Conservation (phyloP, 1,139 yeast species). For the Blastobotrys ciferrii region DNA sequence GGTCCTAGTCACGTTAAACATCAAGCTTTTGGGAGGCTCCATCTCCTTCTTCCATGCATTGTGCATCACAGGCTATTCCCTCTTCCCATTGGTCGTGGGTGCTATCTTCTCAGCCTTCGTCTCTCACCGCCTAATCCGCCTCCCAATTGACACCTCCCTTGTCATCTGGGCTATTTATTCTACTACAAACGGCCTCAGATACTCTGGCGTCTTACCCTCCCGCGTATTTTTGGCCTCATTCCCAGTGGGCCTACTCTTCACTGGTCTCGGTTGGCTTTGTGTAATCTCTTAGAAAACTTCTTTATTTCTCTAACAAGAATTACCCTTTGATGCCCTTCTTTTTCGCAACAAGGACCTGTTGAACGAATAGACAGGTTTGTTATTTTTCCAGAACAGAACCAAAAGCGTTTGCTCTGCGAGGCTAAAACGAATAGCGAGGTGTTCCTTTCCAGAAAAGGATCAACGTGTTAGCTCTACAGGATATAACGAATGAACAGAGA, state of each 20-base stretch:
- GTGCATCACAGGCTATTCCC: constrained; percentile 76
- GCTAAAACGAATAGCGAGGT: too few relatives aligned
- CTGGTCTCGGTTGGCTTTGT: constrained; percentile 73
- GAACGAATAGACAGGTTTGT: too few relatives aligned
- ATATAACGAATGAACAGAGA: too few relatives aligned
- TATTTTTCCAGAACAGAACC: too few relatives aligned
- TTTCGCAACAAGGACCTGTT: too few relatives aligned
- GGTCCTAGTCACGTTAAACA: constrained; percentile 57
- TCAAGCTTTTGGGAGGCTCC: constrained; percentile 72
- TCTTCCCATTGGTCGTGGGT: constrained; percentile 73
- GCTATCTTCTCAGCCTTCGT: constrained; percentile 59
- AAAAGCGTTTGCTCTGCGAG: too few relatives aligned
- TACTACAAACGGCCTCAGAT: constrained; percentile 60
- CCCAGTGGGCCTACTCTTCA: constrained; percentile 75
- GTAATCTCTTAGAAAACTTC: constrained; percentile 53
- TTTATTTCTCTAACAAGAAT: neutral
- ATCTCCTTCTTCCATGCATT: constrained; percentile 75
- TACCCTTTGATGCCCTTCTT: too few relatives aligned
- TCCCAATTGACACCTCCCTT: constrained; percentile 52
- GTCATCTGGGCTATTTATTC: constrained; percentile 75
- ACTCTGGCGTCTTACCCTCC: constrained; percentile 67
- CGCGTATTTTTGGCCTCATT: constrained; percentile 71
- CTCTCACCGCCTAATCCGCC: constrained; percentile 53
- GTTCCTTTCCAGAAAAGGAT: too few relatives aligned
- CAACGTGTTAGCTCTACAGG: too few relatives aligned